A percentile compares a stretch with the other conserved stretches of the same genome.
Evolutionary conservation across 1,139 yeast genomes (phyloP).

Genomic region (Suhomyces taliae): DNA sequence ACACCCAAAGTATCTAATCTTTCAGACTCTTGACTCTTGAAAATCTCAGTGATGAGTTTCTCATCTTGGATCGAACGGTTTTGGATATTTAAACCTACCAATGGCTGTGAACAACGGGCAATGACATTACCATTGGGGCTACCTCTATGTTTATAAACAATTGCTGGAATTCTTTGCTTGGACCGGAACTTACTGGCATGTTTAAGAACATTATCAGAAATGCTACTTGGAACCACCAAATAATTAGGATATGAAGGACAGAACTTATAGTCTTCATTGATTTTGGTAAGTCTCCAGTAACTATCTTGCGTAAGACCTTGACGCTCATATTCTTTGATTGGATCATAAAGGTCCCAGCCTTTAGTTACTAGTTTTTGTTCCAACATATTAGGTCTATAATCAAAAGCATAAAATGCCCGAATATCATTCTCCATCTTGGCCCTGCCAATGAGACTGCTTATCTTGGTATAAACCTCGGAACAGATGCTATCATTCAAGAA

Average conservation of each 20-base stretch:
- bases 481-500: constrained; percentile 62
- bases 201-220: constrained; percentile 77
- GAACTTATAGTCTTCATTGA: constrained; percentile 66
- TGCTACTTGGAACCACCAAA: constrained; percentile 67
- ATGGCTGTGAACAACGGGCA: constrained; percentile 88
- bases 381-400: constrained; percentile 51
- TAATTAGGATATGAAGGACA: constrained; percentile 75
- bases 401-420: constrained; percentile 51
- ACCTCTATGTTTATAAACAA: constrained; percentile 68
- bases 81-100: constrained; percentile 82
- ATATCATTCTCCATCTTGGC: constrained; percentile 33
- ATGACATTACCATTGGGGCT: constrained; percentile 71
- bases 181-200: constrained; percentile 88
- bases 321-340: constrained; percentile 63
- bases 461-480: constrained; percentile 68
- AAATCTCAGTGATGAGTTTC: constrained; percentile 70
- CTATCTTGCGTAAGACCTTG: constrained; percentile 47
- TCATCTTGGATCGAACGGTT: constrained; percentile 91
- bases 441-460: constrained; percentile 58
- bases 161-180: constrained; percentile 78
- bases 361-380: constrained; percentile 60
- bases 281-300: constrained; percentile 68
- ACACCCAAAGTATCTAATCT: constrained; percentile 19
- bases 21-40: constrained; percentile 46
- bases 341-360: constrained; percentile 75